phyloP scores from a whole-genome alignment of 2,329 filamentous ascomycete genomes.

The Pleurostoma richardsiae region DNA sequence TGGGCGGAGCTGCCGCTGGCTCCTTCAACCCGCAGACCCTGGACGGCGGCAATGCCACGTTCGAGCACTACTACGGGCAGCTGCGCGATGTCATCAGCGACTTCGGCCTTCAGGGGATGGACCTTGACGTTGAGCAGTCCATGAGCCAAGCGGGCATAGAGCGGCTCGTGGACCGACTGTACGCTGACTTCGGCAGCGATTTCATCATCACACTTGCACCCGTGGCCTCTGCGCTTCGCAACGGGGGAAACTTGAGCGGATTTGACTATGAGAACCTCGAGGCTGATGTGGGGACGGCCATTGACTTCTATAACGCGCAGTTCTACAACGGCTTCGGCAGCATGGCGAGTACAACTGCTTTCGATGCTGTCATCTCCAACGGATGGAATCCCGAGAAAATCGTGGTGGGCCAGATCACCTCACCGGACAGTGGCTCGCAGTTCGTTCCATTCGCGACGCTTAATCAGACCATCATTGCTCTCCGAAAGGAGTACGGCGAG shows the following conservation, averaged over 20 bases:
- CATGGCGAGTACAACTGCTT: constrained; percentile 38
- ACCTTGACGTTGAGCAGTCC: constrained; percentile 75
- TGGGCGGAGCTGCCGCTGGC: constrained; percentile 78
- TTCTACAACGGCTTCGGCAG: constrained; percentile 90
- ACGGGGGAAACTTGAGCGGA: constrained; percentile 62
- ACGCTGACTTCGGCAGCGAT: constrained; percentile 59
- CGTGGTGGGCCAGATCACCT: constrained; percentile 77
- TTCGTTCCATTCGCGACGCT: constrained; percentile 45
- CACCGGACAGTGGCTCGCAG: constrained; percentile 63
- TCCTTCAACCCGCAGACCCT: constrained; percentile 55
- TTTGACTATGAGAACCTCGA: constrained; percentile 78
- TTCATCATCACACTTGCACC: constrained; percentile 82
- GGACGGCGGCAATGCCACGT: constrained; percentile 51
- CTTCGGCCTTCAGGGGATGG: constrained; percentile 62
- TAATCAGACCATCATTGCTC: constrained; percentile 31
- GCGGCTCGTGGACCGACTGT: constrained; percentile 62
- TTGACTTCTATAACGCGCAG: constrained; percentile 85
- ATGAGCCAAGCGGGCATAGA: constrained; percentile 64
- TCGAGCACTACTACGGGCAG: constrained; percentile 70
- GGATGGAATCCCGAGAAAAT: constrained; percentile 72
- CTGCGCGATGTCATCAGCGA: constrained; percentile 59
- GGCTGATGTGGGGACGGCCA: constrained; percentile 55
- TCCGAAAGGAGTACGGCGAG: constrained; percentile 48
- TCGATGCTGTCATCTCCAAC: constrained; percentile 44
- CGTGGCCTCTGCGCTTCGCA: constrained; percentile 67